These are phyloP conservation scores for Alternaria ventricosa DNA, from an alignment of 2,329 filamentous ascomycete species.

Conservation along the genomic window DNA sequence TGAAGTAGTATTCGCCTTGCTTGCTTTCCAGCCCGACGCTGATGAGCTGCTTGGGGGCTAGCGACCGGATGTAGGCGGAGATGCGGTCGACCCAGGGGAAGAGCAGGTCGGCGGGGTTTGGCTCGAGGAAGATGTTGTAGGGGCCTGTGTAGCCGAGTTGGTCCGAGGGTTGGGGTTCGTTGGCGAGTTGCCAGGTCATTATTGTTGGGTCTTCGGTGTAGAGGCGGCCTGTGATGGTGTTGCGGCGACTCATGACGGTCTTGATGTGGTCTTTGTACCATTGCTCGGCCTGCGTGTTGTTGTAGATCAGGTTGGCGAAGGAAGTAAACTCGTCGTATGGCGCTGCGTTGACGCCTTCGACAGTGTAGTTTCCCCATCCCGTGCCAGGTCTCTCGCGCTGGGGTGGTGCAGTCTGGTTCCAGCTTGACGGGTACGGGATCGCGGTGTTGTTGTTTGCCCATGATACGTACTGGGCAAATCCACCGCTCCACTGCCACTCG, in stretches of 20 bases:
- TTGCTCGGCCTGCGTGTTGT: conserved; percentile 40
- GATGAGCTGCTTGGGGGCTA: conserved; percentile 48
- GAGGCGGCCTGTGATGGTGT: conserved; percentile 45
- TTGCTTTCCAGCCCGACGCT: conserved; percentile 50
- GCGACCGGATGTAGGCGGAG: conserved; percentile 45
- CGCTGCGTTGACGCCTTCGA: conserved; percentile 41
- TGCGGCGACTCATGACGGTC: conserved; percentile 45
- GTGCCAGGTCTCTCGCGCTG: conserved; percentile 43
- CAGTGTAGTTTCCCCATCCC: conserved; percentile 51
- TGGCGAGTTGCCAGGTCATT: conserved; percentile 53
- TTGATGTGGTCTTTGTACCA: conserved; percentile 50
- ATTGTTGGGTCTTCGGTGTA: conserved; percentile 49
- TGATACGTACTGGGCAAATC: conserved; percentile 48
- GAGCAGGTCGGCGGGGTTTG: conserved; percentile 42
- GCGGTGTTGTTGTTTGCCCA: conserved; percentile 46
- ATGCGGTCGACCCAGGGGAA: conserved; percentile 48
- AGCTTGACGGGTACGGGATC: conserved; percentile 48
- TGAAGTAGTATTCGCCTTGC: conserved; percentile 50
- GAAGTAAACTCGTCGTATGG: conserved; percentile 37
- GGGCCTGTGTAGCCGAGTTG: conserved; percentile 34
- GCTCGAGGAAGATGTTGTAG: conserved; percentile 33
- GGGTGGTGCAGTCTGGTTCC: conserved; percentile 48
- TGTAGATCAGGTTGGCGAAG: conserved; percentile 48
- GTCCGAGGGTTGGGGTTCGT: conserved; percentile 47
- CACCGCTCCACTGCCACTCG: conserved; percentile 52